Conservation (phyloP, 495 filamentous ascomycete species). For the Saxophila tyrrhenica region DNA sequence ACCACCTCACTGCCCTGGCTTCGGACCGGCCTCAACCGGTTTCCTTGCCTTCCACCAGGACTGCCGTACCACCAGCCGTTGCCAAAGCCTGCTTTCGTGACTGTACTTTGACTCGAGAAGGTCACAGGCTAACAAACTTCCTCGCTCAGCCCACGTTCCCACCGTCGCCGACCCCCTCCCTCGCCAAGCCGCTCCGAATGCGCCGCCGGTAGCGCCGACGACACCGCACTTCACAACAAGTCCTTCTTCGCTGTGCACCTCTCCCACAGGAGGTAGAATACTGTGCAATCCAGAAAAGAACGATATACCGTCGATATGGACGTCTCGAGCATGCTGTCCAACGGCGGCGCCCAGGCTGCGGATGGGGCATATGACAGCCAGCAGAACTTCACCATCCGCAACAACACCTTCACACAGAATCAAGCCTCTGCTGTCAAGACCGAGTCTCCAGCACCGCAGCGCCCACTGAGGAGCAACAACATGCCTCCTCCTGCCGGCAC, state of each 20-base stretch:
- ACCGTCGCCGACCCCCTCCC: background rate
- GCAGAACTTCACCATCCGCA: conserved; percentile 28
- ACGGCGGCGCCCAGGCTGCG: conserved; percentile 20
- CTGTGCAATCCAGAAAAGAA: conserved; percentile 1
- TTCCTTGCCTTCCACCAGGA: background rate
- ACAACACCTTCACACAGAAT: conserved; percentile 1
- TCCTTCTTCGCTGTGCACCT: background rate
- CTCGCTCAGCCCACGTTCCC: background rate
- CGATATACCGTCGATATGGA: conserved; percentile 24
- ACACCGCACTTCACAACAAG: background rate
- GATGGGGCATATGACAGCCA: conserved; percentile 22
- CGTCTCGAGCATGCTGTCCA: conserved; percentile 34
- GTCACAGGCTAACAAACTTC: background rate
- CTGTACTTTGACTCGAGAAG: background rate
- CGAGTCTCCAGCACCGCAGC: conserved; percentile 1
- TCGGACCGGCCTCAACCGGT: background rate
- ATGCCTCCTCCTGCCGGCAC: conserved; percentile 1
- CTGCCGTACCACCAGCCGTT: background rate
- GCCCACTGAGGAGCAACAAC: background rate
- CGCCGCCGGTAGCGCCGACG: conserved; percentile 9
- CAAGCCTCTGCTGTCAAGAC: background rate
- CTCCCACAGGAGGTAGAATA: background rate
- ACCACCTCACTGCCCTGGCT: conserved; percentile 1
- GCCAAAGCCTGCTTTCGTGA: background rate
- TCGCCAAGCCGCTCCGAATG: conserved; percentile 3